phyloP scores from a whole-genome alignment of 495 filamentous ascomycete genomes.

The Penicillium waksmanii region DNA sequence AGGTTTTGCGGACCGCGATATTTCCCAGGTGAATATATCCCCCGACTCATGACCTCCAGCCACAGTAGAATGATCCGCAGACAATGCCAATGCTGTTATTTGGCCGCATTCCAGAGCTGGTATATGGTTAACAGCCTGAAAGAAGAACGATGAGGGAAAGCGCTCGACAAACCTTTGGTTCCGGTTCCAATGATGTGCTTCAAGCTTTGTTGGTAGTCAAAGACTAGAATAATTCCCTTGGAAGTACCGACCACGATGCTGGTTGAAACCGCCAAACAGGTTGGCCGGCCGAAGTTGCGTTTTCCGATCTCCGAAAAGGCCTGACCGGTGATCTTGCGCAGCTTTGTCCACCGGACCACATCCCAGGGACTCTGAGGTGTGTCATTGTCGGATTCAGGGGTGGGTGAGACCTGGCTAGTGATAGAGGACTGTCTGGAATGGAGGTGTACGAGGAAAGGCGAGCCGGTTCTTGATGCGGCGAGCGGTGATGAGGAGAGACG shows the following conservation, averaged over 20 bases:
- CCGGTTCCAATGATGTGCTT: conserved; percentile 93
- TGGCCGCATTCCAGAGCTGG: conserved; percentile 87
- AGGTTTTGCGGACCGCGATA: conserved; percentile 74
- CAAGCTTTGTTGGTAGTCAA: conserved; percentile 95
- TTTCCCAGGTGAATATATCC: conserved; percentile 97
- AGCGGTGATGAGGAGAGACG: conserved; percentile 67
- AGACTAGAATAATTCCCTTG: conserved; percentile 90
- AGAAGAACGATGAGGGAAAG: background rate
- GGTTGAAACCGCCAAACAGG: conserved; percentile 86
- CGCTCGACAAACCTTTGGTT: conserved; percentile 67
- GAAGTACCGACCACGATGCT: conserved; percentile 90
- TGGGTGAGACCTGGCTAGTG: conserved; percentile 58
- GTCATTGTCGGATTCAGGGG: conserved; percentile 60
- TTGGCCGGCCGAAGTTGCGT: conserved; percentile 89
- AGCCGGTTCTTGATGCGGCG: conserved; percentile 66
- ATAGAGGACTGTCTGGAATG: conserved; percentile 81
- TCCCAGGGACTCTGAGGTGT: conserved; percentile 83
- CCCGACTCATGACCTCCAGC: conserved; percentile 89
- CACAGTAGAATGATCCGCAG: conserved; percentile 89
- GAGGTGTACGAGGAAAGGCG: conserved; percentile 74
- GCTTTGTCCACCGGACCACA: conserved; percentile 92
- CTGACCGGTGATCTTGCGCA: conserved; percentile 86
- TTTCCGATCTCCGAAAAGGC: conserved; percentile 94
- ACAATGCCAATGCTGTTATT: conserved; percentile 85
- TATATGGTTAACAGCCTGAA: conserved; percentile 7